Conservation (phyloP, 768 basidiomycete genomes). For the Psilocybe subaeruginosa region DNA sequence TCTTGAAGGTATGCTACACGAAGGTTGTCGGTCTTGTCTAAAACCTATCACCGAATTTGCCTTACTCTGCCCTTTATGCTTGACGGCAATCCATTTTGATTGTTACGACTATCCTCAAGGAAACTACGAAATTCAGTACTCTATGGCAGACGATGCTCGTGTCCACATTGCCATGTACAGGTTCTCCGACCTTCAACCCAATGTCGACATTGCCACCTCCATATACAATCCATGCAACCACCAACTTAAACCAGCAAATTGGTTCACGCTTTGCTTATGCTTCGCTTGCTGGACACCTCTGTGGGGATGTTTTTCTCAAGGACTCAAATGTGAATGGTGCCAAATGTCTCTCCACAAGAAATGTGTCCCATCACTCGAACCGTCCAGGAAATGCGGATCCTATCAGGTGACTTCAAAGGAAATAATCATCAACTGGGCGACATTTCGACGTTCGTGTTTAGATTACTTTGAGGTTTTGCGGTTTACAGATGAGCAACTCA, state of each 20-base stretch:
- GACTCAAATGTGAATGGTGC: constrained; percentile 65
- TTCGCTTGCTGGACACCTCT: constrained; percentile 67
- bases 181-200: constrained; percentile 52
- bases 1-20: constrained; percentile 36
- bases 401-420: constrained; percentile 42
- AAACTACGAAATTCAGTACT: constrained; percentile 58
- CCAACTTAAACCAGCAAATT: constrained; percentile 57
- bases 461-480: constrained; percentile 52
- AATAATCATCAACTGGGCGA: constrained; percentile 53
- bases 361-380: constrained; percentile 40
- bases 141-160: constrained; percentile 42
- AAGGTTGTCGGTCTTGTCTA: constrained; percentile 60
- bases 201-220: constrained; percentile 26
- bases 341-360: constrained; percentile 58
- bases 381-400: constrained; percentile 41
- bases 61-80: constrained; percentile 71
- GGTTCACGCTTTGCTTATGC: constrained; percentile 79
- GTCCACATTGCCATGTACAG: constrained; percentile 63
- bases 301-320: constrained; percentile 73
- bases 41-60: constrained; percentile 66
- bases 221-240: constrained; percentile 42
- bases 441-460: constrained; percentile 60
- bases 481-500: constrained; percentile 48
- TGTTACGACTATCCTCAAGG: constrained; percentile 79
- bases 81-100: constrained; percentile 72